These are phyloP conservation scores for Cymbomonas tetramitiformis DNA, from an alignment of 139 green algal species.

Conservation along the genomic window DNA sequence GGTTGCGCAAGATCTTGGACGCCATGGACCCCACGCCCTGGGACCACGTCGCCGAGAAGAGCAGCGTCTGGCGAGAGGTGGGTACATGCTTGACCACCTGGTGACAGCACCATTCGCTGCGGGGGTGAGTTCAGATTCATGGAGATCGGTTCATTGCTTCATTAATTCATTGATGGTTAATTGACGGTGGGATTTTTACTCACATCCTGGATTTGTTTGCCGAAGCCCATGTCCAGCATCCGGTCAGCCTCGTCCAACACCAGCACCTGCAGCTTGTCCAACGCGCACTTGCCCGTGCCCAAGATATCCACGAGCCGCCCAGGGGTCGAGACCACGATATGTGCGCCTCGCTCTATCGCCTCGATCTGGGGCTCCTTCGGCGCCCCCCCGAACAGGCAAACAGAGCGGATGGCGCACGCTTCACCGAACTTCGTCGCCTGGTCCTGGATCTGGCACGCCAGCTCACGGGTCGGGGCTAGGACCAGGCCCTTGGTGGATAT, in stretches of 20 bases:
- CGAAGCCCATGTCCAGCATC: slow-evolving; percentile 87
- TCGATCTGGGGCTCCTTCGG: slow-evolving; percentile 67
- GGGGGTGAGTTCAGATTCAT: too few species aligned
- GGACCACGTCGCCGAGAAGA: slow-evolving; percentile 93
- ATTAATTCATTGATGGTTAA: too few species aligned
- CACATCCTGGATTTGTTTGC: slow-evolving; percentile 65
- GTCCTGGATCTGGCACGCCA: slow-evolving; percentile 74
- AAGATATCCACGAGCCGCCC: slow-evolving; percentile 82
- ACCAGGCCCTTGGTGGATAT: slow-evolving; percentile 39
- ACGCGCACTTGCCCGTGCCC: slow-evolving; percentile 50
- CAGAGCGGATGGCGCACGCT: slow-evolving; percentile 50
- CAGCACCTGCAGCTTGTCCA: slow-evolving; percentile 54
- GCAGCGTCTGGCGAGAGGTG: slow-evolving; percentile 79
- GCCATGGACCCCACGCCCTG: slow-evolving; percentile 69
- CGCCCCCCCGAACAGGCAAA: slow-evolving; percentile 74
- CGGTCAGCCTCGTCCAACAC: slow-evolving; percentile 86
- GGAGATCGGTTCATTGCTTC: too few species aligned
- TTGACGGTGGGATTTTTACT: too few species aligned
- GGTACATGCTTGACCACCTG: too few species aligned
- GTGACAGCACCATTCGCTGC: slow-evolving; percentile 26
- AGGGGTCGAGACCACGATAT: slow-evolving; percentile 75
- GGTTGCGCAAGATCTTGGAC: slow-evolving; percentile 62
- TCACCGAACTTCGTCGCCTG: slow-evolving; percentile 72
- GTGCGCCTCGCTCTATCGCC: slow-evolving; percentile 48
- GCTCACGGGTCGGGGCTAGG: slow-evolving; percentile 76